Base-by-base conservation (phyloP, 257 asterid genomes). In the Fraxinus anomala region DNA sequence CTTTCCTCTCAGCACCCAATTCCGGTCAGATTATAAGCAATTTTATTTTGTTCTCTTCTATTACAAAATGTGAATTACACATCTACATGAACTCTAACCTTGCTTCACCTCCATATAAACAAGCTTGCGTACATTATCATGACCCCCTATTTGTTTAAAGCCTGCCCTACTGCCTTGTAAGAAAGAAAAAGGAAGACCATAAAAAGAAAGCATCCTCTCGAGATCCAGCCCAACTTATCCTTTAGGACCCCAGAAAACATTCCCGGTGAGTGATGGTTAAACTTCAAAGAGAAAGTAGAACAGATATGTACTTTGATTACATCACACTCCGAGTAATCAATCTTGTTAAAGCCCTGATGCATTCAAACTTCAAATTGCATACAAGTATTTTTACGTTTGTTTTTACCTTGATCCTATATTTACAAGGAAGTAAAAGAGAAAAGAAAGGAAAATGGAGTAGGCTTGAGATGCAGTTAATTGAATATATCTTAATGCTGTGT, bases 161-260 rank as follows among this genome's bases (percentile, higher is more conserved):
- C 51, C 51, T 14, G 33, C 68, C 68, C 51, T 37, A 70, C 65
- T 17, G 14, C 65, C 54, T 39, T 23, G 17, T 9, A 54, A 61
- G n/a, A 77, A 59, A 0, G 40, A 36, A 0, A 11, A 44, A 37
- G 19, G n/a, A 49, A 26, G 42, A 34, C 49, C 72, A 19, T 4
- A 63, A n/a, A n/a, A 71, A 72, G 77, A 40, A 39, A 59, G 49
- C 47, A 14, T 13, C 44, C 36, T 59, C 28, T 68, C 54, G 10
- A 61, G 10, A 61, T 13, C 59, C 73, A 61, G 36, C 31, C 24
- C 73, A 40, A 63, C 34, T 36, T n/a, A 24, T 8, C 30, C 12
- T 10, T 9, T 11, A 21, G 16, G 37, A 33, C 23, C 40, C 40
- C 3, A 31, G 14, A 16, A 68, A 70, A 33, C n/a, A 16, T 47